Evolutionary conservation across 257 asterid species (phyloP), one percentile per base, ranked within the genome.

Genomic region (Jasminum sambac): DNA sequence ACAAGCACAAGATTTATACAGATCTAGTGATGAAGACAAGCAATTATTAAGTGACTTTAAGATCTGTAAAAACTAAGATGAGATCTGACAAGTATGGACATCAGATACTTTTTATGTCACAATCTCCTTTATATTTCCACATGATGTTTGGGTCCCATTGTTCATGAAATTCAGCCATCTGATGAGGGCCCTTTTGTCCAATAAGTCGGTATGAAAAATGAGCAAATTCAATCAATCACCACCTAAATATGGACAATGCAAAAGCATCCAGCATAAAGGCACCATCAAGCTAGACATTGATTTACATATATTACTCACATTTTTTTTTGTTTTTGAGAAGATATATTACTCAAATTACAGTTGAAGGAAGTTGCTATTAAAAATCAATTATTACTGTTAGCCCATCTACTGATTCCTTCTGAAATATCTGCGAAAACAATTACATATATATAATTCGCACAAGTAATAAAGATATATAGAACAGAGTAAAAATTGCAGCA

Each of bases 211-310:
- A 72, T 37, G 39, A 64, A 66, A 65, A 59, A 48, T 71, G 48
- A 70, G 42, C 62, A 67, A 66, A 57, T 66, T 55, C 80, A 82
- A 82, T 72, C 77, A 82, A 74, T 77, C 80, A 26, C 79, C 2
- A 72, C 84, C 81, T 72, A 76, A 80, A 81, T 69, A 50, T 59
- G 57, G 72, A 68, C 89, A 84, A 84, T 82, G 89, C 81, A 84
- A 67, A 77, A 75, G 66, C 44, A 70, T 74, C 64, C 71, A 78
- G 17, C 57, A 38, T 59, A 67, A 70, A 67, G 63, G 63, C 77
- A 69, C 58, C 71, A 64, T 23, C 36, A 59, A 55, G 30, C 44
- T 8, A 74, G 68, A 46, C 34, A 67, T 39, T 43, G 63, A n/a
- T 19, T 38, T 46, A 17, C 66, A 65, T 72, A 62, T 30, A 30